phyloP scores from a whole-genome alignment of 2,329 filamentous ascomycete genomes.

The Cladosporium sp. region DNA sequence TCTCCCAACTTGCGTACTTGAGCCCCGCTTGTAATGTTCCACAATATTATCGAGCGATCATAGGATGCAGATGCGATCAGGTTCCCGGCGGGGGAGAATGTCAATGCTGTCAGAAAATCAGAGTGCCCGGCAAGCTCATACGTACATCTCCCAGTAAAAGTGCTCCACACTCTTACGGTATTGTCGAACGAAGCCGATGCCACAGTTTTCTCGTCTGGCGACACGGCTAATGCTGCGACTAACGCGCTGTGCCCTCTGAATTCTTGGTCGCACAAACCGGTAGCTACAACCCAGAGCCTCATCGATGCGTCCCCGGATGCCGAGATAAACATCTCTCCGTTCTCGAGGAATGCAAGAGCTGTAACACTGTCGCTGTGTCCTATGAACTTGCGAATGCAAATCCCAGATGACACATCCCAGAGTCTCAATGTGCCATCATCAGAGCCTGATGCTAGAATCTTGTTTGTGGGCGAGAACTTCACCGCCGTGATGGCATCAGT shows the following conservation, averaged over 20 bases:
- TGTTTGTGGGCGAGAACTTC: background rate
- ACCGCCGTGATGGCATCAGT: background rate
- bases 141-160: background rate
- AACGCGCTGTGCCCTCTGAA: background rate
- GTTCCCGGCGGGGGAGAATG: background rate
- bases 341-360: background rate
- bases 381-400: background rate
- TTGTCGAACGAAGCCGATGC: constrained; percentile 16
- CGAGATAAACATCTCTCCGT: background rate
- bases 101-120: background rate
- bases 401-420: background rate
- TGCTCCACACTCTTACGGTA: constrained; percentile 12
- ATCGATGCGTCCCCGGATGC: background rate
- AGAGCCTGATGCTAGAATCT: background rate
- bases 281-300: background rate
- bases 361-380: background rate
- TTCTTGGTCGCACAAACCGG: background rate
- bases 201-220: constrained; percentile 12
- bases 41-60: background rate
- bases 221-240: constrained; percentile 14
- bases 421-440: background rate
- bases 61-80: background rate
- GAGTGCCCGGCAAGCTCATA: background rate
- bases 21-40: background rate
- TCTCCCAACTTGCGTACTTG: background rate